phyloP scores from a whole-genome alignment of 441 rosid genomes.

The Brassica balearica region DNA sequence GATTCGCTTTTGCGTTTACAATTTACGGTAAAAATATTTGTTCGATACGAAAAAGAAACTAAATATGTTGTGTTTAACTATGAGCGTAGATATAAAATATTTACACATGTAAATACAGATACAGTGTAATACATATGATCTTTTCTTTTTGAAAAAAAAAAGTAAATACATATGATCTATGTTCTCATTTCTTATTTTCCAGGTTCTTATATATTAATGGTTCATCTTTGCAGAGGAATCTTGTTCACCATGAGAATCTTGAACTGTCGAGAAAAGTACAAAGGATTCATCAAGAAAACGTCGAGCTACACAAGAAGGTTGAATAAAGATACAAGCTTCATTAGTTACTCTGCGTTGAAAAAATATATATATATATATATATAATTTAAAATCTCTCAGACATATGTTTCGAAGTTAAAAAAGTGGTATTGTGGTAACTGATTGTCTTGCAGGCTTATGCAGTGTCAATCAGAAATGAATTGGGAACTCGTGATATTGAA shows the following conservation, averaged over 20 bases:
- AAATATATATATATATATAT: neutral
- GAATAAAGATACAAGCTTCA: constrained; percentile 26
- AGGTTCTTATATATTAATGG: constrained; percentile 12
- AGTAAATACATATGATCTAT: neutral
- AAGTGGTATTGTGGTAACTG: constrained; percentile 12
- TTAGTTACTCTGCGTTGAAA: neutral
- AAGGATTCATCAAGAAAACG: constrained; percentile 65
- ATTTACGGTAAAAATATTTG: neutral
- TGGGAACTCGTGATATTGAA: constrained; percentile 42
- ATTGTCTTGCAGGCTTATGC: constrained; percentile 57
- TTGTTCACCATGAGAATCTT: constrained; percentile 65
- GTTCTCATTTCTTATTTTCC: neutral
- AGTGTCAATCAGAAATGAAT: constrained; percentile 46
- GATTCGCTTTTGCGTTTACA: neutral
- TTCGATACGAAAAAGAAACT: neutral
- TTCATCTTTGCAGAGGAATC: constrained; percentile 57
- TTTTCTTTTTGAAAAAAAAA: neutral
- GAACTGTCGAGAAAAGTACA: constrained; percentile 63
- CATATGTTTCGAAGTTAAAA: neutral
- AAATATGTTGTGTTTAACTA: neutral
- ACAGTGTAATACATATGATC: neutral
- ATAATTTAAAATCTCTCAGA: neutral
- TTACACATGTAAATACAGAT: constrained; percentile 20
- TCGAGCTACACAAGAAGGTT: constrained; percentile 60
- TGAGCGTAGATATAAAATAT: neutral